These are phyloP conservation scores for Saccharomyces jurei DNA, from an alignment of 805 yeast species.

Conservation along the genomic window DNA sequence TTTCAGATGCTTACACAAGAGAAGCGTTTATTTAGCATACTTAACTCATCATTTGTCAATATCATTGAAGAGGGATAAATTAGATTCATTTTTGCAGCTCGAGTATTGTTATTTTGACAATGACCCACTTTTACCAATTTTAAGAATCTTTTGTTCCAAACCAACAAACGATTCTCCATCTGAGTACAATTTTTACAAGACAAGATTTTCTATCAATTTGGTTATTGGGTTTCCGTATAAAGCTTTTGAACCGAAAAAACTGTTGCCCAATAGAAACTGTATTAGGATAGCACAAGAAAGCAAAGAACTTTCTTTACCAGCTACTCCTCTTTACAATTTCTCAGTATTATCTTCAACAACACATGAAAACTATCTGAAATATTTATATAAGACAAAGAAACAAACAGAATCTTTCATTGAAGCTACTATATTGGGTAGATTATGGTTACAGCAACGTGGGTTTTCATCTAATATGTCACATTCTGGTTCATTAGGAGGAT, in stretches of 20 bases:
- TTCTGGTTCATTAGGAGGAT: slow-evolving; percentile 55
- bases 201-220: slow-evolving; percentile 64
- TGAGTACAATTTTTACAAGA: slow-evolving; percentile 54
- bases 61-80: slow-evolving; percentile 43
- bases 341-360: slow-evolving; percentile 64
- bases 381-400: slow-evolving; percentile 66
- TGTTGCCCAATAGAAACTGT: slow-evolving; percentile 74
- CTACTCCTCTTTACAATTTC: slow-evolving; percentile 80
- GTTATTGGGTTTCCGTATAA: slow-evolving; percentile 67
- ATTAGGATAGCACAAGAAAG: slow-evolving; percentile 55
- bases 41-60: slow-evolving; percentile 57
- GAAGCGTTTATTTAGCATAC: slow-evolving; percentile 79
- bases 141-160: slow-evolving; percentile 47
- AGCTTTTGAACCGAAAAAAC: slow-evolving; percentile 63
- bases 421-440: slow-evolving; percentile 76
- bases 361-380: slow-evolving; percentile 63
- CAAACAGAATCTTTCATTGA: slow-evolving; percentile 75
- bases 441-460: slow-evolving; percentile 89
- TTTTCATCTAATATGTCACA: slow-evolving; percentile 52
- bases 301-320: slow-evolving; percentile 41
- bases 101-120: slow-evolving; percentile 68
- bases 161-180: slow-evolving; percentile 8
- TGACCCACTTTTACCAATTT: slow-evolving; percentile 67
- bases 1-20: slow-evolving; percentile 81
- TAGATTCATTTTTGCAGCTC: slow-evolving; percentile 38